These are phyloP conservation scores for Yueomyces sp. DNA, from an alignment of 805 yeast species.

Conservation along the genomic window DNA sequence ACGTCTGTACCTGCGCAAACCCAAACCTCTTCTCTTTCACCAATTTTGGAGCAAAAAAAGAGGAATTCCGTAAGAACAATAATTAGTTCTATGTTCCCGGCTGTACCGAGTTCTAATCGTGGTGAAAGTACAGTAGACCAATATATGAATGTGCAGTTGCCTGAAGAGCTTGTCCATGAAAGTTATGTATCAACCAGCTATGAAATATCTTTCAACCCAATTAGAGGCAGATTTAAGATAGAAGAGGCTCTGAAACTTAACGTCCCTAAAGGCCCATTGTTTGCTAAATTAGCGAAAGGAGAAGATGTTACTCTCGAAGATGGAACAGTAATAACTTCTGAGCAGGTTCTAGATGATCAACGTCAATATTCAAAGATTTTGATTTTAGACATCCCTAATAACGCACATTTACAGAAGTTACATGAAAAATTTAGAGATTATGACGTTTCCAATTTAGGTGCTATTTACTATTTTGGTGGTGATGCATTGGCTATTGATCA, in stretches of 20 bases:
- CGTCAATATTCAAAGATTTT: conserved; percentile 46
- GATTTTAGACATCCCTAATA: conserved; percentile 60
- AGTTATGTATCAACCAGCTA: conserved; percentile 39
- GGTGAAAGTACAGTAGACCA: conserved; percentile 27
- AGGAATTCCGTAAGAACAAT: conserved; percentile 11
- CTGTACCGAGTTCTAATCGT: conserved; percentile 27
- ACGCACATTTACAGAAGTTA: conserved; percentile 23
- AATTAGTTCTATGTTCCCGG: conserved; percentile 44
- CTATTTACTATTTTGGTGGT: conserved; percentile 72
- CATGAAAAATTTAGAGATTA: conserved; percentile 18
- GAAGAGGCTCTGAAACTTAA: conserved; percentile 55
- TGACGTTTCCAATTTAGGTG: conserved; percentile 23
- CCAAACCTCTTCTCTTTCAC: background rate
- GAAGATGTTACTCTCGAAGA: conserved; percentile 38
- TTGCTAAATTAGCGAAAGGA: conserved; percentile 48
- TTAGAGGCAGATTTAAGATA: conserved; percentile 65
- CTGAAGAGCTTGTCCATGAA: conserved; percentile 9
- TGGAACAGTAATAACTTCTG: conserved; percentile 49
- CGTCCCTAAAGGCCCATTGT: conserved; percentile 51
- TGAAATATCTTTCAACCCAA: conserved; percentile 48
- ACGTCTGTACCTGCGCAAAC: background rate
- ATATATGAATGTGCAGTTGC: conserved; percentile 26
- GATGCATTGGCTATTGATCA: conserved; percentile 34
- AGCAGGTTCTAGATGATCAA: conserved; percentile 57
- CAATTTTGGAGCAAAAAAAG: background rate